A percentile compares a stretch with the other conserved stretches of the same genome.
These are phyloP conservation scores for Lepiota venenata DNA, from an alignment of 768 basidiomycete species.

Conservation along the genomic window DNA sequence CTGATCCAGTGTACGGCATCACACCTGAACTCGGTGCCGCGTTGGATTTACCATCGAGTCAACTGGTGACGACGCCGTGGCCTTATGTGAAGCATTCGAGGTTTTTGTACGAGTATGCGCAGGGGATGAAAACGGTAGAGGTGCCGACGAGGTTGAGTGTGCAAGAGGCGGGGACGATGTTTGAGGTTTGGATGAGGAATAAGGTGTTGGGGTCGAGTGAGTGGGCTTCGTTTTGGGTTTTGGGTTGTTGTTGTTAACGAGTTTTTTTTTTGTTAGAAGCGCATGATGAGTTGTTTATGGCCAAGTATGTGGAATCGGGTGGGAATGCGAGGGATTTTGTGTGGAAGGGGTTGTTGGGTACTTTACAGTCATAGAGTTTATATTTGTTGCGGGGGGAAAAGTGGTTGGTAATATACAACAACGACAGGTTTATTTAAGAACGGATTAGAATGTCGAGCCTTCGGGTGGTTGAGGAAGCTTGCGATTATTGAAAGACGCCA, in stretches of 20 bases:
- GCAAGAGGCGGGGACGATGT: constrained; percentile 69
- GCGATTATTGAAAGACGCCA: constrained; percentile 88
- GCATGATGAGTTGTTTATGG: constrained; percentile 71
- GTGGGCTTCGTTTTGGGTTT: too few relatives aligned
- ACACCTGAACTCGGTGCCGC: constrained; percentile 65
- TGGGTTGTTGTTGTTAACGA: too few relatives aligned
- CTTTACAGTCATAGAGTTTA: neutral
- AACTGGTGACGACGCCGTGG: constrained; percentile 9
- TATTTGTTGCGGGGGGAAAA: too few relatives aligned
- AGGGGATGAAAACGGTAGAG: constrained; percentile 37
- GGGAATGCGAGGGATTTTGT: constrained; percentile 84
- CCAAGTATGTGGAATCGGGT: constrained; percentile 72
- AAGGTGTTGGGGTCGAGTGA: constrained; percentile 49
- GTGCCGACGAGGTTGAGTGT: constrained; percentile 58
- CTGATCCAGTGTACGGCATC: constrained; percentile 54
- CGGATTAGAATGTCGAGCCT: constrained; percentile 60
- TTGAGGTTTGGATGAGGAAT: constrained; percentile 73
- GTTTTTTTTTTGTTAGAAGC: constrained; percentile 20
- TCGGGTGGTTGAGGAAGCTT: constrained; percentile 96
- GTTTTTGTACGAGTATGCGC: constrained; percentile 47
- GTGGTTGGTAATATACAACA: too few relatives aligned
- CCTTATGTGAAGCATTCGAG: constrained; percentile 56
- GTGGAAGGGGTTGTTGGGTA: neutral
- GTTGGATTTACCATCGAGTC: constrained; percentile 42
- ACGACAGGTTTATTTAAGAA: too few relatives aligned